These are phyloP conservation scores for Moesziomyces globuligerus DNA, from an alignment of 1,284 basidiomycete genomes.

Conservation along the genomic window DNA sequence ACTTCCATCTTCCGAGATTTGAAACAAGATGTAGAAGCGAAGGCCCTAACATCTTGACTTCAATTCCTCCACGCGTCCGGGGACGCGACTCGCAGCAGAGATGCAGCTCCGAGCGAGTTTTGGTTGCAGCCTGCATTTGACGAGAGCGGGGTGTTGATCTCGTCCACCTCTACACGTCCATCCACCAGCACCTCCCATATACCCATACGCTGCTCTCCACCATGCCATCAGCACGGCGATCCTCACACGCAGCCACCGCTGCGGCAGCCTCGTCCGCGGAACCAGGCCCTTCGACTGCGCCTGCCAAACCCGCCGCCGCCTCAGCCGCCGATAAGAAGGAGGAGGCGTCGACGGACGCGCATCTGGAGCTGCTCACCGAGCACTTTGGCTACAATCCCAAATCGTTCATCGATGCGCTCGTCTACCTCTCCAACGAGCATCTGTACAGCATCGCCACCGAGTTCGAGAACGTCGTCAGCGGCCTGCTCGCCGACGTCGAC, in stretches of 20 bases:
- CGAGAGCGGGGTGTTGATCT: slow-evolving; percentile 12
- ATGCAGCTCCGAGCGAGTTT: slow-evolving; percentile 1
- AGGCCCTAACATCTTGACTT: slow-evolving; percentile 13
- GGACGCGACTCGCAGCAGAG: slow-evolving; percentile 18
- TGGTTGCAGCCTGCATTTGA: not conserved
- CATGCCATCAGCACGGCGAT: slow-evolving; percentile 28
- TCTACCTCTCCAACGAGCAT: slow-evolving; percentile 63
- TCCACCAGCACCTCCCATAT: not conserved
- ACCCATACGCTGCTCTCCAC: not conserved
- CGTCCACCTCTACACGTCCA: not conserved
- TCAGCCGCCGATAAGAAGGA: slow-evolving; percentile 19
- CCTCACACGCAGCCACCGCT: slow-evolving; percentile 18
- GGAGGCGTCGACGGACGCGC: slow-evolving; percentile 49
- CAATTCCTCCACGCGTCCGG: slow-evolving; percentile 18
- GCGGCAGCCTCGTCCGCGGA: slow-evolving; percentile 10
- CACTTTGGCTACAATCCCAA: slow-evolving; percentile 64
- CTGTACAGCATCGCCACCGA: slow-evolving; percentile 57
- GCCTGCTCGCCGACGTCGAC: slow-evolving; percentile 28
- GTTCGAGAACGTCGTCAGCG: slow-evolving; percentile 52
- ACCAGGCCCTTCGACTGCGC: slow-evolving; percentile 11
- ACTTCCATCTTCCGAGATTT: slow-evolving; percentile 18
- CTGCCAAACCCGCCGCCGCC: not conserved
- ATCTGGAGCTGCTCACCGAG: slow-evolving; percentile 63
- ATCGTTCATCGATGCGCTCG: slow-evolving; percentile 62
- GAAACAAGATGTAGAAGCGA: not conserved